Evolutionary conservation across 2,329 filamentous ascomycete species (phyloP).

Genomic region (Monosporascus sp.): DNA sequence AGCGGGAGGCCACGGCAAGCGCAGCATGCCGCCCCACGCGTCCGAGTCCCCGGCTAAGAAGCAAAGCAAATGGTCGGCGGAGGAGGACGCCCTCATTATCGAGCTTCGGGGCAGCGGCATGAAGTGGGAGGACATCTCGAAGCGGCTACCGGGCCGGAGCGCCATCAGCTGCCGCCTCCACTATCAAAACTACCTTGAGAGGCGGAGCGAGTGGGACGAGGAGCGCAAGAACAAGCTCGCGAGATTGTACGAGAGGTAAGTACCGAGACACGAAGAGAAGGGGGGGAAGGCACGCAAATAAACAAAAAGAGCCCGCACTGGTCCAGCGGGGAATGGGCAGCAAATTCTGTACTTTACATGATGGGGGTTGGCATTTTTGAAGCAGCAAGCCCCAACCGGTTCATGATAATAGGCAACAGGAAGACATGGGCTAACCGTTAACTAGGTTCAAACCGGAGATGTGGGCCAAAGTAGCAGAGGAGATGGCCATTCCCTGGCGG

Average conservation of each 20-base stretch:
- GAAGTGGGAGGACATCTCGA: constrained; percentile 99
- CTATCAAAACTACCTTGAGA: constrained; percentile 95
- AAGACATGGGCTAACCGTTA: not conserved
- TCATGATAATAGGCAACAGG: not conserved
- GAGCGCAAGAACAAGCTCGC: constrained; percentile 97
- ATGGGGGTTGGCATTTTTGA: not conserved
- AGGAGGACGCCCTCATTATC: constrained; percentile 91
- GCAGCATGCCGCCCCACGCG: constrained; percentile 48
- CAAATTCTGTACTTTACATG: not conserved
- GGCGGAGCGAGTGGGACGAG: constrained; percentile 91
- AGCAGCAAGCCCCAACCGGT: not conserved
- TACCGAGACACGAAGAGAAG: constrained; percentile 9
- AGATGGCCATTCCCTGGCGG: constrained; percentile 92
- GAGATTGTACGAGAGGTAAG: constrained; percentile 87
- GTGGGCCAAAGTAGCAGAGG: constrained; percentile 93
- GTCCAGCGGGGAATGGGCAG: not conserved
- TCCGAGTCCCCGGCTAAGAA: constrained; percentile 75
- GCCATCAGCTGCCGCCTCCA: constrained; percentile 91
- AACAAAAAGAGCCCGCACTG: not conserved
- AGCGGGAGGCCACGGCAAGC: constrained; percentile 32
- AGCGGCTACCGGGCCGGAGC: constrained; percentile 81
- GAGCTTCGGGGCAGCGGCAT: constrained; percentile 84
- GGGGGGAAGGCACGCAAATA: not conserved
- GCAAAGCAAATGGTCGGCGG: constrained; percentile 93
- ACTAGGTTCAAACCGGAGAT: constrained; percentile 91